Evolutionary conservation across 2,329 filamentous ascomycete species (phyloP).

Genomic region (Xylariales sp.): DNA sequence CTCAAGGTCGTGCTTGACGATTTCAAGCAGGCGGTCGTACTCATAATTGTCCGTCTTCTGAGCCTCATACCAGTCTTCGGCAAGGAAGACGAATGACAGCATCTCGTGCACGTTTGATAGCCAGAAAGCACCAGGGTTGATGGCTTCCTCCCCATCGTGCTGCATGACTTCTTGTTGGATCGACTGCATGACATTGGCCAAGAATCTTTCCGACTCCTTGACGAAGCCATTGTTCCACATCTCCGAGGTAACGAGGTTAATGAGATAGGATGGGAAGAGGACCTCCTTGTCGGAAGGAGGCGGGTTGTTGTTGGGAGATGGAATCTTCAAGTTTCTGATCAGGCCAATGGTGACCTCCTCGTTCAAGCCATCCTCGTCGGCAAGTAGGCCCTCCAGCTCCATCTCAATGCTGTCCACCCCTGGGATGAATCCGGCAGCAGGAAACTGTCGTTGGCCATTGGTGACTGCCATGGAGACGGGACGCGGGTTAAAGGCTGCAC

Average conservation of each 20-base stretch:
- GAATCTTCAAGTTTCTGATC: conserved; percentile 95
- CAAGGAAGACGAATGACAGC: conserved; percentile 98
- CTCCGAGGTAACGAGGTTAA: conserved; percentile 97
- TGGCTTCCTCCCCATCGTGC: conserved; percentile 92
- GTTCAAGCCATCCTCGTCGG: conserved; percentile 92
- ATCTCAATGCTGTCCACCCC: conserved; percentile 87
- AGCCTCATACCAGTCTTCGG: conserved; percentile 98
- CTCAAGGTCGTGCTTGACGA: conserved; percentile 98
- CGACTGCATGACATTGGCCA: conserved; percentile 99
- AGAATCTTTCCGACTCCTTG: conserved; percentile 97
- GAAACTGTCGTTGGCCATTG: conserved; percentile 62
- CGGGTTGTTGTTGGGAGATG: conserved; percentile 77
- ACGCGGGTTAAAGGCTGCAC: conserved; percentile 85
- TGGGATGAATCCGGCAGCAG: conserved; percentile 70
- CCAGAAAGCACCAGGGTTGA: conserved; percentile 98
- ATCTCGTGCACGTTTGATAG: conserved; percentile 99
- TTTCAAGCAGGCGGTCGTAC: conserved; percentile 94
- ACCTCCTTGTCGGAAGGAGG: conserved; percentile 97
- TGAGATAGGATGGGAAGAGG: conserved; percentile 95
- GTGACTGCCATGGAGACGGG: conserved; percentile 93
- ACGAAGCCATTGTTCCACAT: conserved; percentile 99
- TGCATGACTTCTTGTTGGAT: conserved; percentile 99
- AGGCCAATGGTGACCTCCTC: conserved; percentile 96
- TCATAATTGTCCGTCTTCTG: conserved; percentile 99
- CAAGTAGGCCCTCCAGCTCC: conserved; percentile 88